These are phyloP conservation scores for Cupressus sempervirens DNA, from an alignment of 75 land plant genomes.

Conservation along the genomic window DNA sequence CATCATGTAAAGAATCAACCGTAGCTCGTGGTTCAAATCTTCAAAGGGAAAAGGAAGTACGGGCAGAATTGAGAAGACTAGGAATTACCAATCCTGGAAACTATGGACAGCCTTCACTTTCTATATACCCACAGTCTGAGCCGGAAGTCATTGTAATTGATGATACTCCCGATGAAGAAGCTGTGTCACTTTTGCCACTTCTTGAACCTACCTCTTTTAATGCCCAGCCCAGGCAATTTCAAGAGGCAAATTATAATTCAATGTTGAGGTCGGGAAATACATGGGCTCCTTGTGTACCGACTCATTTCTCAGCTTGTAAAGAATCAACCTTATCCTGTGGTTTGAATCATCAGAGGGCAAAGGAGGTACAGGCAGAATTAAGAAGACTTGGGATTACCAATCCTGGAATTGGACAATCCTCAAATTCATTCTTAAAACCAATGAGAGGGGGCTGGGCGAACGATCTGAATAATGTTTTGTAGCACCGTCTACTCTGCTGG, in stretches of 20 bases:
- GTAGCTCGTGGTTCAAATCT: neutral
- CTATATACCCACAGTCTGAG: neutral
- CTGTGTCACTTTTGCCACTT: neutral
- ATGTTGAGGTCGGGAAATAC: neutral
- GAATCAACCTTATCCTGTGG: neutral
- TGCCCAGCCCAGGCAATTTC: neutral
- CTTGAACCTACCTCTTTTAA: neutral
- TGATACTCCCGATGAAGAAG: neutral
- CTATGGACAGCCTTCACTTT: neutral
- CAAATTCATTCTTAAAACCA: neutral
- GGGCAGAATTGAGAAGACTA: neutral
- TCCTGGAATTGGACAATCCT: neutral
- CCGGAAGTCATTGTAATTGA: conserved; percentile 1
- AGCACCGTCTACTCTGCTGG: neutral
- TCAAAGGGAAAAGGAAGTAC: conserved; percentile 9
- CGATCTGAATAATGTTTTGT: neutral
- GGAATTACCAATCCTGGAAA: conserved; percentile 5
- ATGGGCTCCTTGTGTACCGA: neutral
- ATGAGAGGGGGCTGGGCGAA: neutral
- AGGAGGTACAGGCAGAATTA: conserved; percentile 3
- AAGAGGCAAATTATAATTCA: neutral
- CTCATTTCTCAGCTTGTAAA: neutral
- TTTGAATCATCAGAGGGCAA: neutral
- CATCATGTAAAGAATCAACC: neutral
- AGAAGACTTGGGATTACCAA: neutral